Percentiles rank a stretch among this genome's conserved stretches.
These are phyloP conservation scores for Microthlaspi erraticum DNA, from an alignment of 345 rosid genomes.

Conservation along the genomic window DNA sequence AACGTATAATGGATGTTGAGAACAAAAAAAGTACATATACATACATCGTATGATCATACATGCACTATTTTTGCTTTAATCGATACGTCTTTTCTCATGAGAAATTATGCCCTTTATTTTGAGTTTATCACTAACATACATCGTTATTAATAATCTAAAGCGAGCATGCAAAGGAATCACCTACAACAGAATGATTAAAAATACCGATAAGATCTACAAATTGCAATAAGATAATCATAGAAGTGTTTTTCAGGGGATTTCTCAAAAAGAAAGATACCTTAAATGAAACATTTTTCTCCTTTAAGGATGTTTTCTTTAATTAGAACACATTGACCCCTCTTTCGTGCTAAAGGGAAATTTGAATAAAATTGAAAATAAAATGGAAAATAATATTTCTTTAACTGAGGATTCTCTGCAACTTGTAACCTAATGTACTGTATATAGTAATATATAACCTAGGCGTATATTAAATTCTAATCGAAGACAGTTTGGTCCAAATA, in stretches of 20 bases:
- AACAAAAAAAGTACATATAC: neutral
- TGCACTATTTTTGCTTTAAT: neutral
- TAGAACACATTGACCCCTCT: slow-evolving; percentile 40
- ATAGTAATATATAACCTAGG: slow-evolving; percentile 20
- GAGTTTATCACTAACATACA: slow-evolving; percentile 2
- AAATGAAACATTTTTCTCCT: slow-evolving; percentile 46
- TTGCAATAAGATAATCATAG: slow-evolving; percentile 29
- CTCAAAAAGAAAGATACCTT: slow-evolving; percentile 44
- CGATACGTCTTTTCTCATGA: neutral
- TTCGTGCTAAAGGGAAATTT: slow-evolving; percentile 29
- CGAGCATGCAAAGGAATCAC: slow-evolving; percentile 42
- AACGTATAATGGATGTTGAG: too few species aligned
- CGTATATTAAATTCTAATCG: slow-evolving; percentile 26
- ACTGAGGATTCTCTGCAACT: slow-evolving; percentile 32
- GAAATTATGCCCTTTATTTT: neutral
- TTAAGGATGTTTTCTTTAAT: slow-evolving; percentile 47
- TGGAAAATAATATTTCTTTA: slow-evolving; percentile 37
- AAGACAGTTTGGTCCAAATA: slow-evolving; percentile 36
- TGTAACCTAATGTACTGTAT: slow-evolving; percentile 13
- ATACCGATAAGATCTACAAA: slow-evolving; percentile 23
- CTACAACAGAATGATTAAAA: slow-evolving; percentile 33
- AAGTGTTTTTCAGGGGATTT: slow-evolving; percentile 27
- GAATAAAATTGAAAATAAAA: neutral
- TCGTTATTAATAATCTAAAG: slow-evolving; percentile 26
- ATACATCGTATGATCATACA: neutral